These are phyloP conservation scores for Baffinella frigidus DNA, from an alignment of 208 protist species.

Conservation along the genomic window DNA sequence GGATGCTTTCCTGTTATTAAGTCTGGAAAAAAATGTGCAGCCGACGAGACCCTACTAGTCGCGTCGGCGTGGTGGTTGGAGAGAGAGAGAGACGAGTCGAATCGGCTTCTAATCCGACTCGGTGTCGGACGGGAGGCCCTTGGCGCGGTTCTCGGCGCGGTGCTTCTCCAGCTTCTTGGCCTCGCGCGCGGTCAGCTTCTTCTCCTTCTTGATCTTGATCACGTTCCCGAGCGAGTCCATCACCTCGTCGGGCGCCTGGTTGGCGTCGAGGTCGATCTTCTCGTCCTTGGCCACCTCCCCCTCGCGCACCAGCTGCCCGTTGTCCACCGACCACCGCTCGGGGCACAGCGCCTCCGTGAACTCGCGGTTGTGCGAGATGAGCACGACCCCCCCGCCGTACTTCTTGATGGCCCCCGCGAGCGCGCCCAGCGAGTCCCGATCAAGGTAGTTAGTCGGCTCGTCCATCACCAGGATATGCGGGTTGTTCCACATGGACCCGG, in stretches of 20 bases:
- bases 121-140: constrained; percentile 38
- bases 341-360: constrained; percentile 14
- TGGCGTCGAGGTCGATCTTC: constrained; percentile 7
- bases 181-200: constrained; percentile 47
- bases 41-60: background rate
- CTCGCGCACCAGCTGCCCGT: constrained; percentile 9
- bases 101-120: constrained; percentile 63
- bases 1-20: background rate
- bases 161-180: constrained; percentile 61
- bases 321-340: background rate
- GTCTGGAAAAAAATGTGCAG: background rate
- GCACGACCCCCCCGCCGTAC: constrained; percentile 26
- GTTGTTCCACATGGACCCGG: constrained; percentile 65
- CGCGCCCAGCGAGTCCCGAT: constrained; percentile 39
- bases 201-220: constrained; percentile 65
- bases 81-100: too few species aligned
- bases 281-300: constrained; percentile 9
- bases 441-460: constrained; percentile 72
- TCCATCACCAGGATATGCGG: constrained; percentile 69
- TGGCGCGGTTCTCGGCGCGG: constrained; percentile 41
- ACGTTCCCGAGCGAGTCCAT: constrained; percentile 51
- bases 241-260: constrained; percentile 1
- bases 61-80: background rate
- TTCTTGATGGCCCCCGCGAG: constrained; percentile 3
- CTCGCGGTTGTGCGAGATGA: background rate